These are phyloP conservation scores for Westerdykella sp. DNA, from an alignment of 2,329 filamentous ascomycete species.

Conservation along the genomic window DNA sequence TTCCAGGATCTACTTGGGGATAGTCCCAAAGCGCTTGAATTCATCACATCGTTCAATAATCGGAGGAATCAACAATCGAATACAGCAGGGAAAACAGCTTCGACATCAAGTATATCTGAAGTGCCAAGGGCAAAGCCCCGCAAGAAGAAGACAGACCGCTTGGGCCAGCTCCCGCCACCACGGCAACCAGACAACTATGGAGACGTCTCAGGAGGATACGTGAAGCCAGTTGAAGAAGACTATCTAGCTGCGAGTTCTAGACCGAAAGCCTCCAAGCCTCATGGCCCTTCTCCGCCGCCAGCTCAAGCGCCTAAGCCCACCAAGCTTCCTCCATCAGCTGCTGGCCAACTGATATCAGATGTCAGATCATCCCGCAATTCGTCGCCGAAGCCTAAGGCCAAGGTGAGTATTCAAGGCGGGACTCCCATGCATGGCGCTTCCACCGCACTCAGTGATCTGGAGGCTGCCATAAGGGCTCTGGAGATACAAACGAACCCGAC, in stretches of 20 bases:
- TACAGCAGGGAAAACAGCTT: conserved; percentile 9
- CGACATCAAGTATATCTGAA: conserved; percentile 19
- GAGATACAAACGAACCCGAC: conserved; percentile 89
- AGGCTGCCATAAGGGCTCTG: conserved; percentile 76
- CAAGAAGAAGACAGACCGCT: conserved; percentile 39
- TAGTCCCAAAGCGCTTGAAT: conserved; percentile 66
- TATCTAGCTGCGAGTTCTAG: conserved; percentile 54
- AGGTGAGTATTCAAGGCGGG: conserved; percentile 68
- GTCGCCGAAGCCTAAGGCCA: conserved; percentile 50
- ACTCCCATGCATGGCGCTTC: conserved; percentile 77
- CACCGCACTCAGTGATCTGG: conserved; percentile 60
- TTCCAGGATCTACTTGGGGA: conserved; percentile 85
- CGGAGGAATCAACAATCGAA: conserved; percentile 42
- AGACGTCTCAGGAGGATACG: conserved; percentile 63
- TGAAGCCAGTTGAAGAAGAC: conserved; percentile 67
- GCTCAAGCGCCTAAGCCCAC: conserved; percentile 45
- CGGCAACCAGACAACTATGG: conserved; percentile 54
- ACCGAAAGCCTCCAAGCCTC: conserved; percentile 36
- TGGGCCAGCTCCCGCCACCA: conserved; percentile 38
- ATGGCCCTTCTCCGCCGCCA: conserved; percentile 40
- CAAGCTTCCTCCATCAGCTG: conserved; percentile 59
- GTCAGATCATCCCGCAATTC: conserved; percentile 50
- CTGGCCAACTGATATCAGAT: conserved; percentile 80
- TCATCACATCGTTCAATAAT: conserved; percentile 69
- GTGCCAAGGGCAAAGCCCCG: conserved; percentile 31